A percentile compares a stretch with the other conserved stretches of the same genome.
Evolutionary conservation across 805 yeast genomes (phyloP).

Genomic region (Candida ortonii): DNA sequence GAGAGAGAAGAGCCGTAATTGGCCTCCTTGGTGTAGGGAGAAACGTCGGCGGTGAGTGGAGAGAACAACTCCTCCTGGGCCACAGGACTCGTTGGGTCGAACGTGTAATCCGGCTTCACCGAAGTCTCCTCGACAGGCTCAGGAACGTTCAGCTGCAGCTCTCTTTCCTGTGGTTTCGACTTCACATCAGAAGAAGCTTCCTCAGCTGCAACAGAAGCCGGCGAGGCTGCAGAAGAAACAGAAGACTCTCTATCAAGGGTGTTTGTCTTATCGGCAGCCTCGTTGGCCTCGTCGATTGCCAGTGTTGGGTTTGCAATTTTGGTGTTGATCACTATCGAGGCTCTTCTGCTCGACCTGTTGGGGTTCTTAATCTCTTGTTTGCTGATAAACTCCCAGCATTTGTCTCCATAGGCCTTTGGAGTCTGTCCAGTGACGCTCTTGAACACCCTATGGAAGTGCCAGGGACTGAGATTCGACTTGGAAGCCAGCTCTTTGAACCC

Average conservation of each 20-base stretch:
- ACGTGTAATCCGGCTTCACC: too few relatives aligned
- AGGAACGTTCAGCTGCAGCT: slow-evolving; percentile 1
- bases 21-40: too few relatives aligned
- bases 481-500: slow-evolving; percentile 88
- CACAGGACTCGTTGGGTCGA: too few relatives aligned
- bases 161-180: too few relatives aligned
- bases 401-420: slow-evolving; percentile 85
- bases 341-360: slow-evolving; percentile 9
- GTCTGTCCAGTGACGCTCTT: slow-evolving; percentile 83
- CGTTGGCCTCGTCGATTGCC: slow-evolving; percentile 18
- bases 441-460: slow-evolving; percentile 93
- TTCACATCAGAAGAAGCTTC: too few relatives aligned
- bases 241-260: too few relatives aligned
- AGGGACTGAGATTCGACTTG: slow-evolving; percentile 77
- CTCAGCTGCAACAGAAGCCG: neutral
- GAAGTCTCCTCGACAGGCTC: neutral
- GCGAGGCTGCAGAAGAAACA: too few relatives aligned
- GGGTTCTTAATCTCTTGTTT: slow-evolving; percentile 25
- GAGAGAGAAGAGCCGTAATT: too few relatives aligned
- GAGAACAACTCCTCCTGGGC: too few relatives aligned
- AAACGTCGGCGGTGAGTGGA: too few relatives aligned
- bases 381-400: slow-evolving; percentile 63
- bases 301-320: slow-evolving; percentile 35
- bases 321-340: slow-evolving; percentile 31
- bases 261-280: slow-evolving; percentile 3